These are phyloP conservation scores for Schizochytrium sp. DNA, from an alignment of 108 stramenopile species.

Conservation along the genomic window DNA sequence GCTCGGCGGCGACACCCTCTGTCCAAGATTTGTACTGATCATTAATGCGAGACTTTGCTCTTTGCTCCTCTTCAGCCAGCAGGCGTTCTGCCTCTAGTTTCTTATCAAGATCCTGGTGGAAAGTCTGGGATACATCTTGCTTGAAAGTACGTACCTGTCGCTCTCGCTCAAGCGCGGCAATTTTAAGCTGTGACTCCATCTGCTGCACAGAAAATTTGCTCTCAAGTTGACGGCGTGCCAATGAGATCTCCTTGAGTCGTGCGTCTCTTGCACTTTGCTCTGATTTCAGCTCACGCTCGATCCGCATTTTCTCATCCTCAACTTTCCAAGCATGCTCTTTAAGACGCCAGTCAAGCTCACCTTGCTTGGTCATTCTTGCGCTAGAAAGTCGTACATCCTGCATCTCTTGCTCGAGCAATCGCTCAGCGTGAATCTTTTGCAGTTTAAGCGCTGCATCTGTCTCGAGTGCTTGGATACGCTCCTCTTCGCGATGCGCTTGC, in stretches of 20 bases:
- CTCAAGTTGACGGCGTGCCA: slow-evolving; percentile 46
- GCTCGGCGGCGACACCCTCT: not conserved
- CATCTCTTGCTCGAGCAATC: slow-evolving; percentile 57
- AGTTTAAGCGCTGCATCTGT: not conserved
- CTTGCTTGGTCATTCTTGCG: slow-evolving; percentile 36
- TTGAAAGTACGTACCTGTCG: not conserved
- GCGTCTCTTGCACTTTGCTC: not conserved
- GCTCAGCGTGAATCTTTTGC: slow-evolving; percentile 49
- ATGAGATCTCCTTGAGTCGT: slow-evolving; percentile 21
- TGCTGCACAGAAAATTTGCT: slow-evolving; percentile 17
- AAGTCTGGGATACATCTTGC: not conserved
- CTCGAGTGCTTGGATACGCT: slow-evolving; percentile 13
- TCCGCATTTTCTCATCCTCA: slow-evolving; percentile 14
- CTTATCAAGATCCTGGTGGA: not conserved
- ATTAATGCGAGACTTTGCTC: not conserved
- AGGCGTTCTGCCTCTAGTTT: slow-evolving; percentile 18
- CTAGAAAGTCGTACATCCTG: slow-evolving; percentile 33
- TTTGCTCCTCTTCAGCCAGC: slow-evolving; percentile 29
- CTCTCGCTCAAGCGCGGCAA: slow-evolving; percentile 46
- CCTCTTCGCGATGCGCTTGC: not conserved
- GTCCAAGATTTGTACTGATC: slow-evolving; percentile 35
- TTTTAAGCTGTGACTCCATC: not conserved
- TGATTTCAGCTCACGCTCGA: slow-evolving; percentile 44
- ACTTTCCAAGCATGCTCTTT: slow-evolving; percentile 40
- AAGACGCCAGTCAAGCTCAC: slow-evolving; percentile 47